Evolutionary conservation across 768 basidiomycete genomes (phyloP), one percentile per base, ranked within the genome.

Genomic region (Tephrocybe sp.): DNA sequence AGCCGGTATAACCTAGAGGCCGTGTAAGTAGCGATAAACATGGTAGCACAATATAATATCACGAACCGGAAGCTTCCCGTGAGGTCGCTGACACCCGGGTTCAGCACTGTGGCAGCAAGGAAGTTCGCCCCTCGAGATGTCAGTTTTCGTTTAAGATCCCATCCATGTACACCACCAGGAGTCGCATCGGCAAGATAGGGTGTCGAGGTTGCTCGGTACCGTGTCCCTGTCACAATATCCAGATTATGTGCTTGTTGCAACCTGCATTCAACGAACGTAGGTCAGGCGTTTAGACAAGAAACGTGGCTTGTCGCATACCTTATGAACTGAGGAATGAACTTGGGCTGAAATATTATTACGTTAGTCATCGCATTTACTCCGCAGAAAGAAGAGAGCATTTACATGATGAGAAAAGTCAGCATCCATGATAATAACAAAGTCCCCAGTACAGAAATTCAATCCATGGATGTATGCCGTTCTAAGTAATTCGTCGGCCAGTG

Each of bases 361-460:
- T 38, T 34, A 1, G 43, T 37, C n/a, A n/a, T n/a, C n/a, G n/a
- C n/a, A n/a, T n/a, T 3, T 13, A 16, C 16, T 9, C 6, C 25
- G 12, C 22, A 18, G 10, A 31, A 4, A 22, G 24, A 47, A 15
- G 22, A 49, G 36, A 3, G 16, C 69, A 9, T 87, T 38, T 69
- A 92, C 92, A 57, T 95, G 93, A 61, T 95, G 93, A 4, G 91
- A 94, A 68, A 95, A 94, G 70, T 95, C 93, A 43, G 93, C 93
- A 59, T 95, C 93, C 93, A 95, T 95, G 64, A 95, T 94, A 62
- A 94, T 90, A 18, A 94, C 91, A 69, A 94, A 95, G 67, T 91
- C 90, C 8, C 93, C 93, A 0, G 85, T 85, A 57, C 86, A 88
- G 67, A 89, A 94, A 58, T 91, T 85, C 41, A 95, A 74, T 11